A percentile compares a stretch with the other conserved stretches of the same genome.
These are phyloP conservation scores for Kodamaea hsintzibuensis DNA, from an alignment of 805 yeast species.

Conservation along the genomic window DNA sequence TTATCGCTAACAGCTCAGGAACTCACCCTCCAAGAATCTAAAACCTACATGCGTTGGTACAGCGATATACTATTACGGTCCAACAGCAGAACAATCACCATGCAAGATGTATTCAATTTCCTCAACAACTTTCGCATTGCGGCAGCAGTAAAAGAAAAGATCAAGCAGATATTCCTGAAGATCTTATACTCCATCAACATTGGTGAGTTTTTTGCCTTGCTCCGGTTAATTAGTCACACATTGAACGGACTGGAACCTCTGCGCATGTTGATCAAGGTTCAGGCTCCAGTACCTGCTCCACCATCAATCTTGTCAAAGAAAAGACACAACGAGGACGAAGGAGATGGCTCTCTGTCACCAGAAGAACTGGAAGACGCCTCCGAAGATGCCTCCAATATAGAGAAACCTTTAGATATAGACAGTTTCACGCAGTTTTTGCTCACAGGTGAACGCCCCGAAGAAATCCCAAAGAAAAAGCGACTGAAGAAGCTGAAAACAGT, in stretches of 20 bases:
- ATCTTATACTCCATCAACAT: slow-evolving; percentile 65
- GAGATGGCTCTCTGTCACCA: slow-evolving; percentile 13
- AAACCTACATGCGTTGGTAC: slow-evolving; percentile 92
- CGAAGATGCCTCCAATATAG: slow-evolving; percentile 1
- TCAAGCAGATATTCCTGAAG: slow-evolving; percentile 52
- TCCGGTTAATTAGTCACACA: slow-evolving; percentile 77
- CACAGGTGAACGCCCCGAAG: slow-evolving; percentile 73
- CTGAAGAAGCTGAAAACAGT: slow-evolving; percentile 58
- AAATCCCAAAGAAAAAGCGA: slow-evolving; percentile 38
- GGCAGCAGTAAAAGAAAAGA: slow-evolving; percentile 48
- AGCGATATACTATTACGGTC: slow-evolving; percentile 77
- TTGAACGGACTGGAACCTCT: slow-evolving; percentile 55
- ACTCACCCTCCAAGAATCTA: slow-evolving; percentile 72
- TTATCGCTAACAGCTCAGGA: slow-evolving; percentile 66
- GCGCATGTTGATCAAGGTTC: slow-evolving; percentile 50
- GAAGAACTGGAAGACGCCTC: slow-evolving; percentile 1
- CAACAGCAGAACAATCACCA: slow-evolving; percentile 61
- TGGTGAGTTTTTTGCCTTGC: slow-evolving; percentile 87
- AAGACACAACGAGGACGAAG: slow-evolving; percentile 48
- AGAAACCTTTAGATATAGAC: slow-evolving; percentile 69
- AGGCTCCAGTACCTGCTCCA: slow-evolving; percentile 77
- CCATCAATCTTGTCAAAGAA: slow-evolving; percentile 70
- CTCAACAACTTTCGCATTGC: slow-evolving; percentile 73
- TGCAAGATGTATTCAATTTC: slow-evolving; percentile 79
- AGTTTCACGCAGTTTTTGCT: slow-evolving; percentile 80